Percentiles rank a stretch among this genome's conserved stretches.
phyloP scores from a whole-genome alignment of 352 stramenopile genomes.

The Phytopythium boreale region DNA sequence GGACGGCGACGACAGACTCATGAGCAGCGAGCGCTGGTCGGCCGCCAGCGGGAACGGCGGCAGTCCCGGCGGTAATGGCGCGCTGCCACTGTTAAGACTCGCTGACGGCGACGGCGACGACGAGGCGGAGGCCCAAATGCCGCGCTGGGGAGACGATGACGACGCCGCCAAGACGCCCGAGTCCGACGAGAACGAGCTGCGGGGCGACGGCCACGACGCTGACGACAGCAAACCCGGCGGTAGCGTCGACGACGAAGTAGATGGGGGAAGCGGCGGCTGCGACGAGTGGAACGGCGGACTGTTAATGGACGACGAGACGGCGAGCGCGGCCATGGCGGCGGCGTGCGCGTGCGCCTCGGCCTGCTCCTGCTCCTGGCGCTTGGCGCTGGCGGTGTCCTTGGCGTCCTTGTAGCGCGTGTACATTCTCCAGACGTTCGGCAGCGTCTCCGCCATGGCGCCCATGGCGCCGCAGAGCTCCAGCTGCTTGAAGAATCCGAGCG shows the following conservation, averaged over 20 bases:
- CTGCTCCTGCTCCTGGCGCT: slow-evolving; percentile 2
- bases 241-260: background rate
- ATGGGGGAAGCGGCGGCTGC: background rate
- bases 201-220: slow-evolving; percentile 4
- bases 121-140: background rate
- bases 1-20: background rate
- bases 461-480: slow-evolving; percentile 10
- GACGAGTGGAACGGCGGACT: background rate
- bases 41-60: background rate
- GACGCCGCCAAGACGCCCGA: background rate
- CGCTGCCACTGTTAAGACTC: background rate
- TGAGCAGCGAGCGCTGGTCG: slow-evolving; percentile 1
- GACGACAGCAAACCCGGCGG: background rate
- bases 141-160: slow-evolving; percentile 7
- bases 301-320: background rate
- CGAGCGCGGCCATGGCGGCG: background rate
- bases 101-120: background rate
- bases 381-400: background rate
- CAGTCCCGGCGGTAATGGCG: background rate
- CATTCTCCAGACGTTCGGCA: slow-evolving; percentile 1
- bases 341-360: background rate
- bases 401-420: background rate
- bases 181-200: slow-evolving; percentile 1
- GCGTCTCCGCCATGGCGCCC: slow-evolving; percentile 9
- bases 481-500: slow-evolving; percentile 11